These are phyloP conservation scores for Ophiobolus disseminans DNA, from an alignment of 2,329 filamentous ascomycete species.

Conservation along the genomic window DNA sequence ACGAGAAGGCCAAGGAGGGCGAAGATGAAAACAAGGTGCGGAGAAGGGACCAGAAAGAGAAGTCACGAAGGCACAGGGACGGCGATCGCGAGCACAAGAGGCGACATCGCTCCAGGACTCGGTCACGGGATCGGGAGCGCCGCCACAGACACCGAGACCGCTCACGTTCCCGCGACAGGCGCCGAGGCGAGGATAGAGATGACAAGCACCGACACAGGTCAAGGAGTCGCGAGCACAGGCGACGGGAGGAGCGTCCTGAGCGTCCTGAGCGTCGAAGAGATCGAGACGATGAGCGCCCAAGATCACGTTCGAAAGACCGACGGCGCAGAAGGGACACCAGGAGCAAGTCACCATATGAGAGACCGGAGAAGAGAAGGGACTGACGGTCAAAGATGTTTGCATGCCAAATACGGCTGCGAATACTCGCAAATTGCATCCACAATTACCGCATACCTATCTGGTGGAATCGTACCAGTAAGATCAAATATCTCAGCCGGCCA, in stretches of 20 bases:
- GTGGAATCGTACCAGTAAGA: too few species aligned
- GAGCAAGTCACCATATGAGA: constrained; percentile 30
- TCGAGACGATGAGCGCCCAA: constrained; percentile 36
- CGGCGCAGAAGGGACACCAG: constrained; percentile 19
- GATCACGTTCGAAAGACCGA: constrained; percentile 30
- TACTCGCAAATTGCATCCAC: too few species aligned
- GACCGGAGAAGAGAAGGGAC: constrained; percentile 15
- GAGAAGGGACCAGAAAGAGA: constrained; percentile 31
- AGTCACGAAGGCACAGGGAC: constrained; percentile 33
- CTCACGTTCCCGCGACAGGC: constrained; percentile 38
- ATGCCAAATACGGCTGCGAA: too few species aligned
- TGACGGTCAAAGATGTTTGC: too few species aligned
- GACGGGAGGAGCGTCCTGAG: constrained; percentile 33
- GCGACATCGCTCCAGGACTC: constrained; percentile 35
- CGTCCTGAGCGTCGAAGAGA: constrained; percentile 31
- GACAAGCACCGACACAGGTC: constrained; percentile 40
- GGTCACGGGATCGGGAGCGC: constrained; percentile 37
- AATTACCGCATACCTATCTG: too few species aligned
- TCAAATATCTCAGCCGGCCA: too few species aligned
- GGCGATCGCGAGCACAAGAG: constrained; percentile 32
- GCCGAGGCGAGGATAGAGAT: constrained; percentile 34
- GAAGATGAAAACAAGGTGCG: constrained; percentile 28
- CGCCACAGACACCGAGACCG: constrained; percentile 38
- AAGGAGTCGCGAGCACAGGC: constrained; percentile 37
- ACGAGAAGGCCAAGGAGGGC: constrained; percentile 54